Base-by-base conservation (phyloP, 331 rosid species). In the Prunus yedoensis region DNA sequence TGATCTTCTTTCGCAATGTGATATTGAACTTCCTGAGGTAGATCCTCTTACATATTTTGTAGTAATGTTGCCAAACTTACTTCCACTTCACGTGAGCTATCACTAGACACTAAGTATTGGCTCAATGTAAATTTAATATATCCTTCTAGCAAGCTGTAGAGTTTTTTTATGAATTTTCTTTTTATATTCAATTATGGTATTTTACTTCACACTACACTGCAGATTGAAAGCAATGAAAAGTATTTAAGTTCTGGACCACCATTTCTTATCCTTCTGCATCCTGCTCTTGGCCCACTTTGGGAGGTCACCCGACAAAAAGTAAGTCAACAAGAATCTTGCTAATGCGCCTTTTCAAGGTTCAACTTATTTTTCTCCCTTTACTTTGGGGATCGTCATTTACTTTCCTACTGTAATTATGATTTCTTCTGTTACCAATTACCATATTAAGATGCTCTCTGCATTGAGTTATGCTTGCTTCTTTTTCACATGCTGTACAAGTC, bases 261-360 rank as follows among this genome's bases (percentile, higher is more conserved):
- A 59, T 92, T 90, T 90, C 94, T 95, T 79, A 85, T 95, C 69
- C 91, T 92, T 78, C 83, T 92, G 82, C 97, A 92, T 80, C 99
- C 99, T 77, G 89, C 97, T 83, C 97, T 95, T 70, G 99, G 99
- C 73, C 97, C 99, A 35, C 97, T 95, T 74, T 95, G 99, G 99
- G 97, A 92, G 84, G 87, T 95, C 79, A 81, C 91, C 61, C 89
- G 91, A 88, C 97, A 95, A 77, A 95, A 95, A 71, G 97, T 92
- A 84, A 83, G 65, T 78, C 70, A 15, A 53, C 52, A 54, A 47
- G 60, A 56, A 70, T 61, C 65, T 60, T 23, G 2, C 13, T 20
- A 25, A 51, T 73, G 68, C 49, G 23, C 59, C 43, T 15, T 82
- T 68, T 35, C 23, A 69, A 23, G 65, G 23, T 54, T 79, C 60